A percentile compares a stretch with the other conserved stretches of the same genome.
These are phyloP conservation scores for Daldinia eschscholtzii DNA, from an alignment of 2,329 filamentous ascomycete genomes.

Conservation along the genomic window DNA sequence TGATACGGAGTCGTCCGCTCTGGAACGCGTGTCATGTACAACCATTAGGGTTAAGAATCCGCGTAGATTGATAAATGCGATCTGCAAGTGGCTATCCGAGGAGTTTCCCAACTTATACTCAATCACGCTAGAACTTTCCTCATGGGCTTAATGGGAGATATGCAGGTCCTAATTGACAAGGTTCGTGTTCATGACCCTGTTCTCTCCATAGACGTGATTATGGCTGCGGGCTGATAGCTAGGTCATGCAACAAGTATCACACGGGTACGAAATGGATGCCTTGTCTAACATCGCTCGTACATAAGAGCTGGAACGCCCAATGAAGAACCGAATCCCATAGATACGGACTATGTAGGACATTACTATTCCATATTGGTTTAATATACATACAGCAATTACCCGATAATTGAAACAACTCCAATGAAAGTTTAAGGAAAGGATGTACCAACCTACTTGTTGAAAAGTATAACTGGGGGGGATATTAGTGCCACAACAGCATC, in stretches of 20 bases:
- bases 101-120: no score
- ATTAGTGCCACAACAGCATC: background rate
- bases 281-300: background rate
- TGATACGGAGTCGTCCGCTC: no score
- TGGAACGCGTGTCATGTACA: background rate
- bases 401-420: background rate
- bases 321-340: background rate
- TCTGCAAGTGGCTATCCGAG: background rate
- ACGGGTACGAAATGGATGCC: background rate
- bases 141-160: background rate
- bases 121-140: background rate
- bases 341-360: background rate
- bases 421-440: background rate
- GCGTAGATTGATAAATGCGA: no score
- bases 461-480: background rate
- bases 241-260: background rate
- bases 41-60: background rate
- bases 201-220: background rate
- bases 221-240: background rate
- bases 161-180: background rate
- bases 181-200: background rate
- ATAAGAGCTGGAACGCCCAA: background rate
- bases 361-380: background rate
- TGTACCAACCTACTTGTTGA: background rate
- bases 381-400: conserved; percentile 3